phyloP scores from a whole-genome alignment of 208 protist species.

The Phytomonas francai region DNA sequence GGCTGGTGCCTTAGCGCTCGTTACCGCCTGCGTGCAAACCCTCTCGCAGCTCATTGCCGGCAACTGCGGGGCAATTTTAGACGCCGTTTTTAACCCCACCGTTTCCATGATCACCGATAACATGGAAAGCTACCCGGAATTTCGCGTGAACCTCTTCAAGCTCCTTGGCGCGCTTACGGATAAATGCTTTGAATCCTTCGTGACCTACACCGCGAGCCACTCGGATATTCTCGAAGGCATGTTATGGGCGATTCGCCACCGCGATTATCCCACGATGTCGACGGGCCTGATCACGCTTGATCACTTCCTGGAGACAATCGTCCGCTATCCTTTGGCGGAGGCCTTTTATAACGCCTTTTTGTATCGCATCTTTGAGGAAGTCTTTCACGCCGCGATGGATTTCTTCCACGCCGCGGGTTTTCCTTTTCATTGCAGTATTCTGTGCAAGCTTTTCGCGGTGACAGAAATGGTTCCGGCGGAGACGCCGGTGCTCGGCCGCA shows the following conservation, averaged over 20 bases:
- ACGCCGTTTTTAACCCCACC: slow-evolving; percentile 95
- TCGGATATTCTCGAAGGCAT: slow-evolving; percentile 92
- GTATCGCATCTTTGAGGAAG: slow-evolving; percentile 72
- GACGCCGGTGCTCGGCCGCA: slow-evolving; percentile 42
- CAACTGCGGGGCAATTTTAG: slow-evolving; percentile 92
- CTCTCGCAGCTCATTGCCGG: slow-evolving; percentile 60
- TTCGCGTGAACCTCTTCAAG: slow-evolving; percentile 96
- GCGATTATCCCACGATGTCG: slow-evolving; percentile 91
- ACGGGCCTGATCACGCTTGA: slow-evolving; percentile 90
- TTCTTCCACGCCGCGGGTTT: slow-evolving; percentile 80
- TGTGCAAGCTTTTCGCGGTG: slow-evolving; percentile 64
- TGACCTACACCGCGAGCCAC: slow-evolving; percentile 52
- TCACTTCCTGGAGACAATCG: slow-evolving; percentile 85
- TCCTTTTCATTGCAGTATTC: slow-evolving; percentile 53
- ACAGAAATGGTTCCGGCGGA: slow-evolving; percentile 47
- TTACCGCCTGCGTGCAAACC: slow-evolving; percentile 86
- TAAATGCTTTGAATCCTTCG: slow-evolving; percentile 88
- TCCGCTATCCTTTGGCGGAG: slow-evolving; percentile 40
- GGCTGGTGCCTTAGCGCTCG: slow-evolving; percentile 91
- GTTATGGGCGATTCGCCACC: slow-evolving; percentile 98
- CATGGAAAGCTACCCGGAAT: slow-evolving; percentile 96
- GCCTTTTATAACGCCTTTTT: slow-evolving; percentile 72
- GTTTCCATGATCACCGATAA: slow-evolving; percentile 97
- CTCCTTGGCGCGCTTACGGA: slow-evolving; percentile 94
- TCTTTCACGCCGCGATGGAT: slow-evolving; percentile 77